Base-by-base conservation (phyloP, 805 yeast genomes). In the Metschnikowia corniflorae region DNA sequence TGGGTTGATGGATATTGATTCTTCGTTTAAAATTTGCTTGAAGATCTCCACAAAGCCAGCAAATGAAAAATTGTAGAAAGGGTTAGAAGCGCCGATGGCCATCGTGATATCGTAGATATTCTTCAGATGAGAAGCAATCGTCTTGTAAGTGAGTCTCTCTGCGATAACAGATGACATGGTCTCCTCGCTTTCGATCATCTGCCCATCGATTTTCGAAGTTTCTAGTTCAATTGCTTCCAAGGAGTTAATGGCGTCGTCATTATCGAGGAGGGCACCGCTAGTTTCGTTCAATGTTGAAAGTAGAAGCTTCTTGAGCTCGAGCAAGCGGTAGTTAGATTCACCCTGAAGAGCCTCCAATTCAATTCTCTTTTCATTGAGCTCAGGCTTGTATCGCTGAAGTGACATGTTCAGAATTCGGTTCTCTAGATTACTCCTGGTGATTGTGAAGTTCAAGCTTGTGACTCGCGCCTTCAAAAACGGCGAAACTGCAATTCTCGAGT, bases 211-310 rank as follows among this genome's bases (percentile, higher is more conserved):
- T 13, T 70, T 69, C 0, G 44, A 47, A 0, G 94, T 66, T 46
- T 88, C 88, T 1, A 53, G 42, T 52, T 91, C 89, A 34, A 91
- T 59, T 1, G 50, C 55, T 47, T 84, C 93, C 32, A 89, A 63
- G 2, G 82, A 75, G 5, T 66, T 59, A 13, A 85, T 54, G 3
- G 88, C 58, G 0, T 61, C 67, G 35, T 78, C 79, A 54, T 83
- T 78, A 5, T 87, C 95, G 21, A 89, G 63, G 16, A 89, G 70
- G 35, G 73, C 75, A 0, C 83, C 82, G 15, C 70, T 63, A 0
- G 83, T 62, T 5, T 70, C 70, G 44, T 75, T 77, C 40, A 91
- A 61, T 0, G 80, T 68, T 3, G 63, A 58, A 40, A 89, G 63
- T 7, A 89, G 63, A 7, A 72, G 69, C 5, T 65, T 60, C 47